These are phyloP conservation scores for Durusdinium trenchii DNA, from an alignment of 73 alveolate species.

Conservation along the genomic window DNA sequence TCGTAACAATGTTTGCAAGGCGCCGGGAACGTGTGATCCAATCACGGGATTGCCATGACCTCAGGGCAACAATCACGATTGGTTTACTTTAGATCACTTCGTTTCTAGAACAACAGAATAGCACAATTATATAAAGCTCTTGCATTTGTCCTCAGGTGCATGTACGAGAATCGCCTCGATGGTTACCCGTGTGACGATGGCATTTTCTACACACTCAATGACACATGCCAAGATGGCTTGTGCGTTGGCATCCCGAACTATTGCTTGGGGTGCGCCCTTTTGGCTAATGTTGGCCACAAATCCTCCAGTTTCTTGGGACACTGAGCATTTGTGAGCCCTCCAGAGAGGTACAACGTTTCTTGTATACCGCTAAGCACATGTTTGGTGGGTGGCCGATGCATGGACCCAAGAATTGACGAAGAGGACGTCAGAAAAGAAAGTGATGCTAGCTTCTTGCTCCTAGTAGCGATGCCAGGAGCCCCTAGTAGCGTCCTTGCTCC, in stretches of 20 bases:
- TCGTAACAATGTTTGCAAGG: neutral
- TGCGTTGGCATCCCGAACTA: constrained; percentile 63
- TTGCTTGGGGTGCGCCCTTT: constrained; percentile 66
- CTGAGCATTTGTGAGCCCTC: neutral
- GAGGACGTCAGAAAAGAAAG: neutral
- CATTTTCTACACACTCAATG: constrained; percentile 76
- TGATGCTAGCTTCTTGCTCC: no score
- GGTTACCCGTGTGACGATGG: constrained; percentile 78
- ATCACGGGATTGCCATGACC: neutral
- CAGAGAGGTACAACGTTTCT: constrained; percentile 84
- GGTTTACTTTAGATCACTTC: no score
- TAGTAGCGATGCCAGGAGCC: no score
- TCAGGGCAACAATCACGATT: neutral
- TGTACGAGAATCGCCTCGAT: constrained; percentile 7
- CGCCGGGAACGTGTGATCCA: constrained; percentile 32
- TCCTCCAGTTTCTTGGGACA: neutral
- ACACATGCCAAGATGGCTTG: constrained; percentile 63
- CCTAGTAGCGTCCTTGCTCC: no score
- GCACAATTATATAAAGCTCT: no score
- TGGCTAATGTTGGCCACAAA: neutral
- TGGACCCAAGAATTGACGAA: neutral
- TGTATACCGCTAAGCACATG: constrained; percentile 69
- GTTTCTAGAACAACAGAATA: neutral
- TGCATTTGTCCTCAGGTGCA: neutral
- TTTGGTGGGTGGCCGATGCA: constrained; percentile 36